phyloP scores from a whole-genome alignment of 192 early-diverging fungal genomes.

The Coemansia aciculifera region DNA sequence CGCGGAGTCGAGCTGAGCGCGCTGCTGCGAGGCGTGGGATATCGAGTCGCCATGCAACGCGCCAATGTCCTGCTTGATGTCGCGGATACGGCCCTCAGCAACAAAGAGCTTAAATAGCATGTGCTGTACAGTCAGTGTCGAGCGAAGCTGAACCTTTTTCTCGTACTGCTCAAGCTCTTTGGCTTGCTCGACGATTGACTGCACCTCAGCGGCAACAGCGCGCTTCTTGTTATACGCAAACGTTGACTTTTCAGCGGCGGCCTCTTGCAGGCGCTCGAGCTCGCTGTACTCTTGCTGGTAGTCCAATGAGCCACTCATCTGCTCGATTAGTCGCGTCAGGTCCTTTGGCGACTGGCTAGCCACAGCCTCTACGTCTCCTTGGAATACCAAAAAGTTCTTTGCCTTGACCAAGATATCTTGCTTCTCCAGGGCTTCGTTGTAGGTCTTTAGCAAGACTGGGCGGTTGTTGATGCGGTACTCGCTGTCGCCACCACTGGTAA shows the following conservation, averaged over 20 bases:
- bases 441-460: conserved; percentile 69
- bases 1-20: conserved; percentile 56
- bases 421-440: conserved; percentile 74
- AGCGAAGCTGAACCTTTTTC: conserved; percentile 63
- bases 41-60: conserved; percentile 54
- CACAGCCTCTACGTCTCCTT: conserved; percentile 96
- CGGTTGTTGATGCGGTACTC: conserved; percentile 89
- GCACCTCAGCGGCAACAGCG: conserved; percentile 86
- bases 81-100: conserved; percentile 67
- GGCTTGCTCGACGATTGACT: conserved; percentile 90
- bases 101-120: conserved; percentile 93
- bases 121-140: conserved; percentile 64
- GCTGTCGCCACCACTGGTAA: conserved; percentile 66
- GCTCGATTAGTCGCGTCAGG: conserved; percentile 90
- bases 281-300: conserved; percentile 85
- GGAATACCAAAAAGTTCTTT: conserved; percentile 97
- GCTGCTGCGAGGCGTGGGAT: conserved; percentile 51
- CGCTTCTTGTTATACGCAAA: conserved; percentile 91
- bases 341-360: conserved; percentile 96
- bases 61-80: conserved; percentile 62
- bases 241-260: conserved; percentile 82
- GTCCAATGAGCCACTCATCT: conserved; percentile 93
- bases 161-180: conserved; percentile 87
- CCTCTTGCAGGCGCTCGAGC: conserved; percentile 79
- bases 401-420: conserved; percentile 95